Conservation (phyloP, 768 basidiomycete species). For the Boletellus ananas region DNA sequence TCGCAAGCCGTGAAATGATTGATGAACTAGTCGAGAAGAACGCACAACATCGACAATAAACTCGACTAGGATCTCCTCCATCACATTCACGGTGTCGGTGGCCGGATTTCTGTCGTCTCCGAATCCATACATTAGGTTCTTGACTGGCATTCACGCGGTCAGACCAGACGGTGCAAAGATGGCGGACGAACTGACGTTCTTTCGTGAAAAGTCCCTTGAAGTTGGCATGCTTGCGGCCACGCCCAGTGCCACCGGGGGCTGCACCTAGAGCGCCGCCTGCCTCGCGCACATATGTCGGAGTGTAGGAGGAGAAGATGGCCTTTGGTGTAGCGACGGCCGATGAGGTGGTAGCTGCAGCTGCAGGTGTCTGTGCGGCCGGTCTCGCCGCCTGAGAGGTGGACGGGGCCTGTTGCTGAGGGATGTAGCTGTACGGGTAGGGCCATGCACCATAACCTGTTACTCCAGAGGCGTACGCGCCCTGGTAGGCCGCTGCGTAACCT, state of each 20-base stretch:
- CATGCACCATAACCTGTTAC: slow-evolving; percentile 67
- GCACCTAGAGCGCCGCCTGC: slow-evolving; percentile 34
- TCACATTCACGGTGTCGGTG: slow-evolving; percentile 82
- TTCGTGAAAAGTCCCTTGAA: slow-evolving; percentile 75
- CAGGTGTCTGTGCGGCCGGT: slow-evolving; percentile 27
- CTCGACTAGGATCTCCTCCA: slow-evolving; percentile 92
- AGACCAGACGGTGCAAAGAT: slow-evolving; percentile 6
- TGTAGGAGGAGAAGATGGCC: slow-evolving; percentile 55
- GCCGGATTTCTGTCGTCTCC: slow-evolving; percentile 89
- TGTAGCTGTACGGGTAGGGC: slow-evolving; percentile 68
- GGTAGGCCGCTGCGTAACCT: slow-evolving; percentile 47
- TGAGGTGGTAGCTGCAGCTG: slow-evolving; percentile 31
- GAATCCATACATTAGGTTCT: slow-evolving; percentile 89
- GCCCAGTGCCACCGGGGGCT: slow-evolving; percentile 38
- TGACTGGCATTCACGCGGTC: slow-evolving; percentile 45
- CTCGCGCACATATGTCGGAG: slow-evolving; percentile 51
- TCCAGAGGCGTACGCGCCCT: slow-evolving; percentile 52
- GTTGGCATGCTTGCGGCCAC: slow-evolving; percentile 63
- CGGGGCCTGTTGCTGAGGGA: slow-evolving; percentile 36
- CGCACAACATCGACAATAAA: slow-evolving; percentile 87
- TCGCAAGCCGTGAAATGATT: slow-evolving; percentile 4
- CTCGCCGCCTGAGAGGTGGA: slow-evolving; percentile 26
- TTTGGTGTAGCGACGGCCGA: slow-evolving; percentile 31
- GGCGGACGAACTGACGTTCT: slow-evolving; percentile 55
- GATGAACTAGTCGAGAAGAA: slow-evolving; percentile 18